Evolutionary conservation across 1,284 basidiomycete genomes (phyloP), one percentile per base, ranked within the genome.

Genomic region (Puccinia hordei): DNA sequence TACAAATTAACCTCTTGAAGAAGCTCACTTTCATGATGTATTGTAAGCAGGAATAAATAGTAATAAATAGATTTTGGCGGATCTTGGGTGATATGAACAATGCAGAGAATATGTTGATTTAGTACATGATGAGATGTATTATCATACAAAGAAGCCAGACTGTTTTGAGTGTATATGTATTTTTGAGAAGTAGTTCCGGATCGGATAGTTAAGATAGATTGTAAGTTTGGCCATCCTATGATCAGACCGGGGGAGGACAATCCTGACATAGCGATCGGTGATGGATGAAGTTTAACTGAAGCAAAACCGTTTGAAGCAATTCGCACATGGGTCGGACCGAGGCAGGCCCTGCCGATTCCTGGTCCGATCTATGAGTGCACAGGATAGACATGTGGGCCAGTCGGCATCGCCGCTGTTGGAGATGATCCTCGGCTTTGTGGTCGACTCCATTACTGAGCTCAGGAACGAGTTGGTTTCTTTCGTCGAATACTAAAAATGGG

Each of bases 361-460:
- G 5, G 74, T 13, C 9, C 74, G 38, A 19, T 77, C 74, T 46
- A 77, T 51, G 63, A 87, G 80, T 3, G 86, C 87, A 78, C 87
- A 88, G 19, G 87, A 86, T 49, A 88, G 83, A 75, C 86, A 87
- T 22, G 84, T 84, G 17, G 86, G 84, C 85, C 85, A 87, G 44
- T 85, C 75, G 10, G 71, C 41, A 15, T 82, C 81, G 63, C 85
- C 83, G 22, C 85, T 84, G 66, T 83, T 84, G 33, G 9, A 9
- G 59, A 85, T 83, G 3, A 86, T 84, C 27, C 86, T 73, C 6
- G 84, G 82, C 57, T 85, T 41, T 2, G 68, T 61, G 12, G 66
- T 71, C 13, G 57, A 41, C 13, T 51, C 55, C 82, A 80, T 85
- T 83, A 22, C 85, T 82, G 82, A 84, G 84, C 38, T 83, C 51